Evolutionary conservation across 768 basidiomycete genomes (phyloP), one percentile per base, ranked within the genome.

Genomic region (Boletus barrowsii): DNA sequence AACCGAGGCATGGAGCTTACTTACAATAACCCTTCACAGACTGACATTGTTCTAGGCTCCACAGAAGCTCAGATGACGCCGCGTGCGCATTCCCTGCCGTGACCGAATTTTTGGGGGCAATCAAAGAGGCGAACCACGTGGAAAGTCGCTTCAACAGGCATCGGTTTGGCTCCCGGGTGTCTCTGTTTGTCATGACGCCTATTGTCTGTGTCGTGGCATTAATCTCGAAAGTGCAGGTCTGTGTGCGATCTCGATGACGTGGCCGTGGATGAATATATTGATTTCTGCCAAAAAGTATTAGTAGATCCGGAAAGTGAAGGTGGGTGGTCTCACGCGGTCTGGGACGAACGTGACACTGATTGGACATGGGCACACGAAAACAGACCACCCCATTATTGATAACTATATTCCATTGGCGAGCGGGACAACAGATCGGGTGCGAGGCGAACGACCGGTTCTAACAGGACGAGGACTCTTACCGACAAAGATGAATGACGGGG

Each of bases 221-320:
- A 43, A 62, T 51, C 36, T 51, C 40, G 42, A 37, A 18, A 11
- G 17, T 53, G 53, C 33, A 90, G 88, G 70, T 69, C 77, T 20
- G 76, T 79, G 48, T 78, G 78, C 11, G 79, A 85, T 58, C 68
- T 85, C 55, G 73, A 74, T 52, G 78, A 76, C 22, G 67, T 65
- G 30, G 74, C 75, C 63, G 66, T 88, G 48, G 88, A 90, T 59
- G 75, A 76, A 29, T 91, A 89, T 64, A 68, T 91, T 39, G 69
- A 67, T 22, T 88, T 90, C 59, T 87, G 87, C 64, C 78, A 83
- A 63, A 72, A 68, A 30, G 81, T 80, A 24, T 62, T 90, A 56
- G 51, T 78, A 10, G 71, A 70, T 30, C 53, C 62, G 49, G 67
- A 60, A 47, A 60, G 42, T 33, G 57, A 60, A 33, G 70, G 72